phyloP scores from a whole-genome alignment of 441 rosid genomes.

The Raphanus hybrid region DNA sequence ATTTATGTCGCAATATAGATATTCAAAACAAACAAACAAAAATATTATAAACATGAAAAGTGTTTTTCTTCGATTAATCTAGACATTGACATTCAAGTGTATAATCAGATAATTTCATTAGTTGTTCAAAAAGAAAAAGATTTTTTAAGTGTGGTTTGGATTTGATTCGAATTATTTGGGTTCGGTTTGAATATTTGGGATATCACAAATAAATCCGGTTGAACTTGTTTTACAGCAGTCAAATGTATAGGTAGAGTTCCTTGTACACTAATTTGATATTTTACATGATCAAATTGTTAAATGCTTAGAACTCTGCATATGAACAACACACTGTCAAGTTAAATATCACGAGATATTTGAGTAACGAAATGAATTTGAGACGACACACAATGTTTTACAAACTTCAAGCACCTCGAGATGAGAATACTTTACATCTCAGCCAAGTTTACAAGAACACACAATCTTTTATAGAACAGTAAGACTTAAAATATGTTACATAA shows the following conservation, averaged over 20 bases:
- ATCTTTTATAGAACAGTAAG: neutral
- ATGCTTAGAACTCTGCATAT: neutral
- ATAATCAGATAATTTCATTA: no score
- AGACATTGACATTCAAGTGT: no score
- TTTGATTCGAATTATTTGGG: no score
- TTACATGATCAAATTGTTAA: neutral
- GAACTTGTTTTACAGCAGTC: no score
- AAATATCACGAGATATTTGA: neutral
- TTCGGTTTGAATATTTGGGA: no score
- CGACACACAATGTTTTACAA: neutral
- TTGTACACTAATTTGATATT: neutral
- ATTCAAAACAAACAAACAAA: neutral
- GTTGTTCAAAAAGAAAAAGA: no score
- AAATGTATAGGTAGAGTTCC: neutral
- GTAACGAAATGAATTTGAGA: neutral
- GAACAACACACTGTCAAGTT: neutral
- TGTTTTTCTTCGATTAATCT: no score
- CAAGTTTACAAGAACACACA: neutral
- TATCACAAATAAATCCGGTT: no score
- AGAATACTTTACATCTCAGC: neutral
- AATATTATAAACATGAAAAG: neutral
- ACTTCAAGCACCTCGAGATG: neutral
- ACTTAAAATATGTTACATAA: conserved; percentile 21
- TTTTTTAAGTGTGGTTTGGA: no score
- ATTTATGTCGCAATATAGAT: neutral